Evolutionary conservation across 495 filamentous ascomycete genomes (phyloP).

Genomic region (Penicillium simplicissimum): DNA sequence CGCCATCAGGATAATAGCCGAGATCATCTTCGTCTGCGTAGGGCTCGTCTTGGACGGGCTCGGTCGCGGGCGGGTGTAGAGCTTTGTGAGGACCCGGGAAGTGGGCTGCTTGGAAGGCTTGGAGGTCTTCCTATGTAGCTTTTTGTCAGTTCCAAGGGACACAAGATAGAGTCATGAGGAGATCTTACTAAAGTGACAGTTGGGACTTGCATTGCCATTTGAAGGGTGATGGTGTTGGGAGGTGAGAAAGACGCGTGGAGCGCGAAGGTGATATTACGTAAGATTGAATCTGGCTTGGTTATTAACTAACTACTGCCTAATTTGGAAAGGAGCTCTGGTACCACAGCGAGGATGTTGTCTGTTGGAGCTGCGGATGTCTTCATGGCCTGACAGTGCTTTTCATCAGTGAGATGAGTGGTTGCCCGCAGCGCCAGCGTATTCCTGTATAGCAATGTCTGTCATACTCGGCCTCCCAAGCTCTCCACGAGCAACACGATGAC

Average conservation of each 20-base stretch:
- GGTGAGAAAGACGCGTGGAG: slow-evolving; percentile 15
- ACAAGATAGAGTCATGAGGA: not conserved
- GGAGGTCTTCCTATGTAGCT: slow-evolving; percentile 63
- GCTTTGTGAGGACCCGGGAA: slow-evolving; percentile 46
- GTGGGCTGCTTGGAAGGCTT: slow-evolving; percentile 65
- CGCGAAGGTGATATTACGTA: slow-evolving; percentile 15
- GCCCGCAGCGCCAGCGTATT: too few species aligned
- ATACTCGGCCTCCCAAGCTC: not conserved
- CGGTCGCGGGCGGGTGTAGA: slow-evolving; percentile 22
- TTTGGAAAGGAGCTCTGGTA: not conserved
- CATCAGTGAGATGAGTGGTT: too few species aligned
- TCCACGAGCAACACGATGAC: not conserved
- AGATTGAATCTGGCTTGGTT: not conserved
- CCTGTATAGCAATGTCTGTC: too few species aligned
- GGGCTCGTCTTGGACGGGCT: slow-evolving; percentile 33
- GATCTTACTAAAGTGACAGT: slow-evolving; percentile 54
- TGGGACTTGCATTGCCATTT: slow-evolving; percentile 33
- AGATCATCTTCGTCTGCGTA: slow-evolving; percentile 68
- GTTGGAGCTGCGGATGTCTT: not conserved
- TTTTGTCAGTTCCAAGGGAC: not conserved
- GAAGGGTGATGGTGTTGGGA: slow-evolving; percentile 5
- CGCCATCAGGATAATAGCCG: slow-evolving; percentile 87
- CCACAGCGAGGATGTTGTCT: too few species aligned
- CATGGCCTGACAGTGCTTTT: not conserved
- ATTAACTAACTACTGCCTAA: too few species aligned